These are phyloP conservation scores for Salix caprea DNA, from an alignment of 345 rosid genomes.

Conservation along the genomic window DNA sequence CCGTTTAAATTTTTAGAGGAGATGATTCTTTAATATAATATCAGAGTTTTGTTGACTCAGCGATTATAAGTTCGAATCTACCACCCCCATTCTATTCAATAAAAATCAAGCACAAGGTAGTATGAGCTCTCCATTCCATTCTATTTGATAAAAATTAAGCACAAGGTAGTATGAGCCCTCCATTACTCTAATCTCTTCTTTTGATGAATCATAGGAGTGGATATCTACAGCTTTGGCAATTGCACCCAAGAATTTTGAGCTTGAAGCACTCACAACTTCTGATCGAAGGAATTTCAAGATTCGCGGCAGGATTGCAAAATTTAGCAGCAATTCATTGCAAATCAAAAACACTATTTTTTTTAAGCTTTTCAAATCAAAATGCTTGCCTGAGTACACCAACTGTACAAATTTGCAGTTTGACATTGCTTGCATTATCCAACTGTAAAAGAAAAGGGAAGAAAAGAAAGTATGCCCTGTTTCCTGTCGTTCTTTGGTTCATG, in stretches of 20 bases:
- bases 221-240: not conserved
- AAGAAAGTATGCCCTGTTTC: not conserved
- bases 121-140: too few species aligned
- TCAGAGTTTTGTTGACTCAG: too few species aligned
- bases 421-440: not conserved
- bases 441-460: not conserved
- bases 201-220: not conserved
- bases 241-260: not conserved
- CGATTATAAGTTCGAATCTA: too few species aligned
- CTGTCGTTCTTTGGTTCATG: not conserved
- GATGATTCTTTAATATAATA: too few species aligned
- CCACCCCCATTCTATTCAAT: too few species aligned
- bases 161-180: too few species aligned
- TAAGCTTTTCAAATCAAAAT: not conserved
- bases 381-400: not conserved
- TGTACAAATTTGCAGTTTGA: not conserved
- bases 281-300: not conserved
- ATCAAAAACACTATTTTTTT: not conserved
- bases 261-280: not conserved
- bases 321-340: not conserved
- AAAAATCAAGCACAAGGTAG: too few species aligned
- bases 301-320: not conserved
- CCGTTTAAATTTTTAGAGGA: too few species aligned
- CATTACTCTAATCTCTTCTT: not conserved
- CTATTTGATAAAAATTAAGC: too few species aligned